Conservation (phyloP, 2,329 filamentous ascomycete genomes). For the Clonostachys byssicola region DNA sequence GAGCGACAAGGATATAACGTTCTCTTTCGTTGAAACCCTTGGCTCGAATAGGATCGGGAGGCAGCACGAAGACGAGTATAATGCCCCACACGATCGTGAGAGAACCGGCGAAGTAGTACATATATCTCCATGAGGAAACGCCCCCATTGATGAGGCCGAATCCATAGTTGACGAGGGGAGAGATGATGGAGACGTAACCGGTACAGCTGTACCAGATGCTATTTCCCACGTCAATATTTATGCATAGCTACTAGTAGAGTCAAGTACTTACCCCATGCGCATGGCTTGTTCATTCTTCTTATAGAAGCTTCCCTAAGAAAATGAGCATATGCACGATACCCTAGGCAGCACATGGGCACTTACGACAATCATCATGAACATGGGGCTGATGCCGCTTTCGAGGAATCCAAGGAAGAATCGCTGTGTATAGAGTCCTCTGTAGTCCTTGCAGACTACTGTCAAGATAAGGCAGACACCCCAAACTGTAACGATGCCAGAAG, state of each 20-base stretch:
- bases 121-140: conserved; percentile 36
- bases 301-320: too few relatives aligned
- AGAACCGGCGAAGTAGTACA: conserved; percentile 43
- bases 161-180: conserved; percentile 39
- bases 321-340: too few relatives aligned
- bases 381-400: conserved; percentile 37
- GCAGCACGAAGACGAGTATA: conserved; percentile 32
- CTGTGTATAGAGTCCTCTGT: conserved; percentile 29
- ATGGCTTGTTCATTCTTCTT: too few relatives aligned
- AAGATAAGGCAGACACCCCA: conserved; percentile 30
- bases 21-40: conserved; percentile 2
- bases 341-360: too few relatives aligned
- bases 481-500: conserved; percentile 14
- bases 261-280: too few relatives aligned
- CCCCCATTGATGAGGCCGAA: conserved; percentile 39
- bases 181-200: conserved; percentile 22
- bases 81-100: conserved; percentile 38
- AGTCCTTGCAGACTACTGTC: conserved; percentile 29
- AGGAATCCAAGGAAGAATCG: conserved; percentile 36
- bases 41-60: conserved; percentile 20
- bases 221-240: conserved; percentile 34
- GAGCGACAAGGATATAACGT: conserved; percentile 46
- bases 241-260: conserved; percentile 22
- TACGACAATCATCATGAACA: conserved; percentile 38
- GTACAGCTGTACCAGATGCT: conserved; percentile 16